Evolutionary conservation across 257 asterid species (phyloP).

Genomic region (Mitragyna speciosa): DNA sequence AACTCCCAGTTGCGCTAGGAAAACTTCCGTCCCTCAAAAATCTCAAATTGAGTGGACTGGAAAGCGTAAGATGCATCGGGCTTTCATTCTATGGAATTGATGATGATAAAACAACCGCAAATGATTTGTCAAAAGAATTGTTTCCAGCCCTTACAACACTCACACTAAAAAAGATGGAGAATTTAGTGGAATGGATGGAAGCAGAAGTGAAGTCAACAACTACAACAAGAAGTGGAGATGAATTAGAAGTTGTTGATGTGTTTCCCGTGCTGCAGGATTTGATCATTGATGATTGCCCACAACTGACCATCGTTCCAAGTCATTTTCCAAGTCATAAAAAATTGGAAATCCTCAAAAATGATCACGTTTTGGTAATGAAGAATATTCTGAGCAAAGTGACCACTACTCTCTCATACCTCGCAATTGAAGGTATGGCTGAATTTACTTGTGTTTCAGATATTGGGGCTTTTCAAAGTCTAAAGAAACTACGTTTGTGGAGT

Average conservation of each 20-base stretch:
- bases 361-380: constrained; percentile 7
- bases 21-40: not conserved
- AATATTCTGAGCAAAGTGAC: constrained; percentile 15
- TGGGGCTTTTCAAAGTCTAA: not conserved
- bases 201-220: not conserved
- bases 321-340: constrained; percentile 24
- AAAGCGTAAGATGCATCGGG: constrained; percentile 17
- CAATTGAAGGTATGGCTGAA: not conserved
- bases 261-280: constrained; percentile 30
- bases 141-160: constrained; percentile 28
- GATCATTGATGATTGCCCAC: not conserved
- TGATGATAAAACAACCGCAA: not conserved
- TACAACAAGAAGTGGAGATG: too few species aligned
- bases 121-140: not conserved
- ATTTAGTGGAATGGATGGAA: constrained; percentile 30
- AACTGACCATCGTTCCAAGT: constrained; percentile 26
- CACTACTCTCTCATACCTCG: not conserved
- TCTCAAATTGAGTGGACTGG: constrained; percentile 7
- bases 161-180: constrained; percentile 7
- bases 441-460: not conserved
- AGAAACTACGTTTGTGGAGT: not conserved
- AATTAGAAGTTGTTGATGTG: not conserved
- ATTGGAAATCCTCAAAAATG: not conserved
- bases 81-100: constrained; percentile 19
- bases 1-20: constrained; percentile 1